Percentiles rank a stretch among this genome's conserved stretches.
Evolutionary conservation across 768 basidiomycete species (phyloP).

Genomic region (Boletus tomentosulus): DNA sequence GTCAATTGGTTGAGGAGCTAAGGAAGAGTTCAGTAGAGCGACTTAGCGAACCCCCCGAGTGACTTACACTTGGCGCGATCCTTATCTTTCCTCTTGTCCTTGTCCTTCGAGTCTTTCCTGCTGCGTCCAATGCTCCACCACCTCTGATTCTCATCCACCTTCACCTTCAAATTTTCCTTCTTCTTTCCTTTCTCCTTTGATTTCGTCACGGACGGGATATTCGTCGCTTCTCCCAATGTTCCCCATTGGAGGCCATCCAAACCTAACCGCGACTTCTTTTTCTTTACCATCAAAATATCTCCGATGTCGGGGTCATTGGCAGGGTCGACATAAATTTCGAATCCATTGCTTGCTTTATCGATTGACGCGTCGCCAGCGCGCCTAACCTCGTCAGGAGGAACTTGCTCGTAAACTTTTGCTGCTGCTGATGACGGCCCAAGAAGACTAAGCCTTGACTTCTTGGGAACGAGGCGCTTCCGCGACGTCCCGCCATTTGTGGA

Average conservation of each 20-base stretch:
- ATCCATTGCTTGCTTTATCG: conserved; percentile 41
- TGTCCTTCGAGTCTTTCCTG: conserved; percentile 64
- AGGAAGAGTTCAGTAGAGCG: conserved; percentile 1
- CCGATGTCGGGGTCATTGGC: conserved; percentile 59
- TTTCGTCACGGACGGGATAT: conserved; percentile 35
- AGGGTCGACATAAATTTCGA: conserved; percentile 72
- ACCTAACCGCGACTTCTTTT: conserved; percentile 62
- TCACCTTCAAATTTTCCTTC: conserved; percentile 33
- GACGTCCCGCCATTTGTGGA: conserved; percentile 16
- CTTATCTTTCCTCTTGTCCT: conserved; percentile 37
- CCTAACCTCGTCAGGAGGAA: conserved; percentile 59
- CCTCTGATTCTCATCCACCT: conserved; percentile 50
- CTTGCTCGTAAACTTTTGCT: conserved; percentile 34
- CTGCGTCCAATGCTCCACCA: conserved; percentile 85
- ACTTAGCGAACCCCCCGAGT: neutral
- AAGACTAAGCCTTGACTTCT: conserved; percentile 64
- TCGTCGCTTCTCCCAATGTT: conserved; percentile 58
- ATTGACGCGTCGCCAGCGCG: conserved; percentile 36
- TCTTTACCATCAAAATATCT: conserved; percentile 71
- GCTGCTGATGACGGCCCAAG: conserved; percentile 30
- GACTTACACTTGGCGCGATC: conserved; percentile 35
- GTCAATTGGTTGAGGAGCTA: conserved; percentile 46
- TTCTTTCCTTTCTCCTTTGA: conserved; percentile 37
- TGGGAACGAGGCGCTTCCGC: conserved; percentile 59
- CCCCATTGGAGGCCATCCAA: conserved; percentile 58